phyloP scores from a whole-genome alignment of 768 basidiomycete genomes.

The Auricularia sp. region DNA sequence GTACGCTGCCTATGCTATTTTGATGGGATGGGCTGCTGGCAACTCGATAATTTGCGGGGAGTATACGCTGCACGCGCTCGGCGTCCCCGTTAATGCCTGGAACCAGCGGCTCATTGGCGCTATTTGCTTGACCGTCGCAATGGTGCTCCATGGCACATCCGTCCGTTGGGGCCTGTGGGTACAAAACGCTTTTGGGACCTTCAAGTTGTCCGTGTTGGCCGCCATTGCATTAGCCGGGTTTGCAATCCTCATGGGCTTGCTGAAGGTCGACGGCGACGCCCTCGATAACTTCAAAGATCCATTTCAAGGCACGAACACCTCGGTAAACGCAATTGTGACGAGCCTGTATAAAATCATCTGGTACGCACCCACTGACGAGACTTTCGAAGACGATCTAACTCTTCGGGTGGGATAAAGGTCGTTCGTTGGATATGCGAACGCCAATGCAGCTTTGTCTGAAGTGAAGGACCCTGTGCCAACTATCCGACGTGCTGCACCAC shows the following conservation, averaged over 20 bases:
- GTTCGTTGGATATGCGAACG: constrained; percentile 66
- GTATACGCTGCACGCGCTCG: constrained; percentile 52
- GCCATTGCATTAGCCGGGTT: constrained; percentile 45
- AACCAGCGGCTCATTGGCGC: constrained; percentile 46
- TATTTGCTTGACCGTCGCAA: constrained; percentile 43
- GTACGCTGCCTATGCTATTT: constrained; percentile 46
- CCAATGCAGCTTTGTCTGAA: constrained; percentile 67
- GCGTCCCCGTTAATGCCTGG: constrained; percentile 22
- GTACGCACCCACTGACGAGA: constrained; percentile 22
- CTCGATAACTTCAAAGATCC: neutral
- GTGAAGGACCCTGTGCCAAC: constrained; percentile 59
- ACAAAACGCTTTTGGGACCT: constrained; percentile 52
- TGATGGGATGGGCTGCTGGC: constrained; percentile 47
- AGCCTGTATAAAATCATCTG: constrained; percentile 66
- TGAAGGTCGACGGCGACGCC: neutral
- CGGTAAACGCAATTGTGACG: constrained; percentile 47
- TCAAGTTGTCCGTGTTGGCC: constrained; percentile 48
- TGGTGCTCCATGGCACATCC: constrained; percentile 45
- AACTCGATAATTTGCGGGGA: constrained; percentile 61
- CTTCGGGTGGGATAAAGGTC: neutral
- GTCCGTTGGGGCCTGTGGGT: constrained; percentile 47
- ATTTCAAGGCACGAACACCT: constrained; percentile 41
- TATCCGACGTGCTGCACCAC: constrained; percentile 57
- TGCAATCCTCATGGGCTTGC: constrained; percentile 13
- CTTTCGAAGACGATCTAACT: neutral